Conservation (phyloP, 257 asterid genomes). For the Forsythia viridissima region DNA sequence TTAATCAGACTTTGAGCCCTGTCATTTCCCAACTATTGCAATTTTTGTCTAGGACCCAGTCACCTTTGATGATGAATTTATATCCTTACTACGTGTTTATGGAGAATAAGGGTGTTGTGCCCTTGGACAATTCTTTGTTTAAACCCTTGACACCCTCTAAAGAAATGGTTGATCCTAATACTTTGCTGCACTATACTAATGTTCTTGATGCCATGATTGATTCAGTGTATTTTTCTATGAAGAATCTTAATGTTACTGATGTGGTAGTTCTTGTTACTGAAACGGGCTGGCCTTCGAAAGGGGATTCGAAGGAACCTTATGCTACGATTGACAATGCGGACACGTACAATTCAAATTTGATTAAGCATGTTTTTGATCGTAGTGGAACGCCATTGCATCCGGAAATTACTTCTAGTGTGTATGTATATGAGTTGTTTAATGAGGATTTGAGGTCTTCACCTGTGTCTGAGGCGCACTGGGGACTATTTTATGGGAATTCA, state of each 20-base stretch:
- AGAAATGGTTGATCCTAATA: slow-evolving; percentile 96
- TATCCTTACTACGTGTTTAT: slow-evolving; percentile 94
- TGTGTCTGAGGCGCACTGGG: slow-evolving; percentile 90
- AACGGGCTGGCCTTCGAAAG: slow-evolving; percentile 96
- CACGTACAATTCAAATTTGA: slow-evolving; percentile 82
- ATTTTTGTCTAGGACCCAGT: slow-evolving; percentile 73
- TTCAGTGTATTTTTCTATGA: slow-evolving; percentile 92
- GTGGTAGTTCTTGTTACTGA: slow-evolving; percentile 79
- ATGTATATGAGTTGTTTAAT: slow-evolving; percentile 83
- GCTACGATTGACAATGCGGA: slow-evolving; percentile 88
- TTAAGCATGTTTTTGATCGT: slow-evolving; percentile 71
- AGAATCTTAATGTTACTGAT: slow-evolving; percentile 75
- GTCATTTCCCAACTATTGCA: slow-evolving; percentile 63
- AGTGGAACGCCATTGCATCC: slow-evolving; percentile 93
- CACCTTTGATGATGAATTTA: slow-evolving; percentile 98
- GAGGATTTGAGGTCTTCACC: slow-evolving; percentile 95
- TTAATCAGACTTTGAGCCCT: slow-evolving; percentile 70
- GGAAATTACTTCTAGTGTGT: slow-evolving; percentile 75
- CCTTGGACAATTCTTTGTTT: slow-evolving; percentile 78
- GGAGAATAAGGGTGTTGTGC: slow-evolving; percentile 97
- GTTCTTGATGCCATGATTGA: slow-evolving; percentile 96
- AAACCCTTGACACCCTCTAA: slow-evolving; percentile 92
- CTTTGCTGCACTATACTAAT: slow-evolving; percentile 84
- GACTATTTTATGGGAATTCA: slow-evolving; percentile 77
- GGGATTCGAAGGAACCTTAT: slow-evolving; percentile 89